Evolutionary conservation across 768 basidiomycete species (phyloP), one percentile per base, ranked within the genome.

Genomic region (Rhodotorula sphaerocarpa): DNA sequence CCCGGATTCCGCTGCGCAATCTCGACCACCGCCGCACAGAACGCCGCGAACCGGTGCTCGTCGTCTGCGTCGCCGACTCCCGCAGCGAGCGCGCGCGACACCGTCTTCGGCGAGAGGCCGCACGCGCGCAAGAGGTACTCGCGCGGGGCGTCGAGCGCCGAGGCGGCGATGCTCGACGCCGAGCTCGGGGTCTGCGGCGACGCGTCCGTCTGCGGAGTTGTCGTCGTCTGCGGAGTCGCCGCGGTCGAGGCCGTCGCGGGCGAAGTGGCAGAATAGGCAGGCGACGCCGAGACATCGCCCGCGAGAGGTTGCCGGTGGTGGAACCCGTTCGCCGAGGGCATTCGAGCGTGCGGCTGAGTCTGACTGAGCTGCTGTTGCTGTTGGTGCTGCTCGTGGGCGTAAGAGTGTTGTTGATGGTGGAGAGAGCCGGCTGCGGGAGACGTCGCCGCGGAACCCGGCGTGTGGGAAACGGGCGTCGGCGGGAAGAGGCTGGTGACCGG

Each of bases 111-210:
- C 1, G 14, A 31, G 15, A 28, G 3, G 30, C 47, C 47, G 47
- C 47, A 50, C 31, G 47, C 47, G 30, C 47, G 30, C 30, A 50
- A 20, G 47, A 50, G 47, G 47, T 28, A 50, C 18, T 28, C 47
- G 30, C 47, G 47, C 47, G 36, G 36, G 36, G 36, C 36, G 36
- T 10, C 36, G 36, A 39, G 36, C 9, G 9, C 16, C 36, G 36
- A 16, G 16, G 36, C 16, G 36, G 36, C 36, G 36, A 16, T 50
- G 30, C 14, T 21, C 12, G 15, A 7, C 12, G 43, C 21, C 43
- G 15, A n/a, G 10, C 18, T 20, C 12, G 15, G 43, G 18, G 43
- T n/a, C 43, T 44, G 42, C 6, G 42, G 21, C 21, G 42, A 6
- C 21, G 42, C 42, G 42, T 12, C 21, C 14, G 42, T 43, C 12